Conservation (phyloP, 306 rosid species). For the Myrica gale region DNA sequence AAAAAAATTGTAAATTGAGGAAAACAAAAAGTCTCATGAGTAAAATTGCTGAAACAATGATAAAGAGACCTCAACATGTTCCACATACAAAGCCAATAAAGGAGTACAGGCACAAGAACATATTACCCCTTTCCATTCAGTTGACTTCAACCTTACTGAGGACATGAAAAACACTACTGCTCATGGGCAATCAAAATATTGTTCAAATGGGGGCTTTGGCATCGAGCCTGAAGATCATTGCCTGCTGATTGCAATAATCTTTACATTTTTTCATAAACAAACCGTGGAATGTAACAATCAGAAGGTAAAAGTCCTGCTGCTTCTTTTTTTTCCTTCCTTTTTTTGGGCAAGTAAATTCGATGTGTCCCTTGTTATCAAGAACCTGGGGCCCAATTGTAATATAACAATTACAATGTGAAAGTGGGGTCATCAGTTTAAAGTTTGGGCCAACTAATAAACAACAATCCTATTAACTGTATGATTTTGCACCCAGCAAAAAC, state of each 20-base stretch:
- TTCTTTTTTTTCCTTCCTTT: too few relatives aligned
- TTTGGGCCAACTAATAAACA: too few relatives aligned
- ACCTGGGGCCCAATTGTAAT: too few relatives aligned
- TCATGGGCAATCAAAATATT: not conserved
- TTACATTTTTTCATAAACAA: not conserved
- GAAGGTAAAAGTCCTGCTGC: too few relatives aligned
- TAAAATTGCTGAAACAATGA: not conserved
- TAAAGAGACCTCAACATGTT: not conserved
- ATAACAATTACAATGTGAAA: too few relatives aligned
- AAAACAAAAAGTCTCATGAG: not conserved
- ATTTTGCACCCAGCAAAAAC: too few relatives aligned
- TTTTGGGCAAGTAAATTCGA: too few relatives aligned
- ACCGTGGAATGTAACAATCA: not conserved
- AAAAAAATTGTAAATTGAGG: not conserved
- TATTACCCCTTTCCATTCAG: not conserved
- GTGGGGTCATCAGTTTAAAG: too few relatives aligned
- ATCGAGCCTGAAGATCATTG: not conserved
- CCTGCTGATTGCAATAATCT: not conserved
- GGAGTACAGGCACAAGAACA: not conserved
- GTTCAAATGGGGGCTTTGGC: not conserved
- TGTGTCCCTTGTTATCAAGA: too few relatives aligned
- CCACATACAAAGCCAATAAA: not conserved
- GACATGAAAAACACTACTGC: not conserved
- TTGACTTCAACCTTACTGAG: not conserved
- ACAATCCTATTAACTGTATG: too few relatives aligned